Base-by-base conservation (phyloP, 352 stramenopile species). In the Globisporangium heterothallicum region DNA sequence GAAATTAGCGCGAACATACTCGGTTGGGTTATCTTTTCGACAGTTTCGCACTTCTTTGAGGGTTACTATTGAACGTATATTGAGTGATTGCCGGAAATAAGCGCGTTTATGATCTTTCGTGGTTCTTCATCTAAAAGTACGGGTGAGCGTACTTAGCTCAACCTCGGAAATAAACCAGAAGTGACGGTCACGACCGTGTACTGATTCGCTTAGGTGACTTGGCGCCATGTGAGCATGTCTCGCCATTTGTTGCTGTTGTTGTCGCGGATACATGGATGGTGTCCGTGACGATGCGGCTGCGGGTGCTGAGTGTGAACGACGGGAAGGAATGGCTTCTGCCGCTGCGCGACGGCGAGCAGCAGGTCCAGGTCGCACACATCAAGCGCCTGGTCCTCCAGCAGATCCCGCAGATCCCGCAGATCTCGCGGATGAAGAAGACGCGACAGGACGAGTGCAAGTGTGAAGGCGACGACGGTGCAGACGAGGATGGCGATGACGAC, bases 251-350 rank as follows among this genome's bases (percentile, higher is more conserved):
- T 16, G 16, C 30, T 36, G 1, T 36, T 36, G 2, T 3, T 8
- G 30, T 3, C 6, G 30, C 2, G 30, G 2, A 8, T 13, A 8
- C 9, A 53, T 42, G 8, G 3, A n/a, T n/a, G n/a, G n/a, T n/a
- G n/a, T n/a, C n/a, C n/a, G n/a, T n/a, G n/a, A n/a, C n/a, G n/a
- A 57, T 57, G 53, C 34, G 69, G 47, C 36, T 88, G 29, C 71
- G 72, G 0, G 70, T 88, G 32, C 74, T 68, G 14, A 81, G 68
- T 45, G 71, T 83, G 48, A 63, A 71, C 48, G 77, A 80, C 46
- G 74, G 71, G 18, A 61, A 56, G 13, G 78, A 88, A 73, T 56
- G 85, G 49, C 49, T 72, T 46, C 41, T 88, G 36, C 71, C 78
- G 46, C 42, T 79, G 59, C 66, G 61, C 41, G 56, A 42, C 1